Base-by-base conservation (phyloP, 176 grass and related monocot species). In the Ensete glaucum region DNA sequence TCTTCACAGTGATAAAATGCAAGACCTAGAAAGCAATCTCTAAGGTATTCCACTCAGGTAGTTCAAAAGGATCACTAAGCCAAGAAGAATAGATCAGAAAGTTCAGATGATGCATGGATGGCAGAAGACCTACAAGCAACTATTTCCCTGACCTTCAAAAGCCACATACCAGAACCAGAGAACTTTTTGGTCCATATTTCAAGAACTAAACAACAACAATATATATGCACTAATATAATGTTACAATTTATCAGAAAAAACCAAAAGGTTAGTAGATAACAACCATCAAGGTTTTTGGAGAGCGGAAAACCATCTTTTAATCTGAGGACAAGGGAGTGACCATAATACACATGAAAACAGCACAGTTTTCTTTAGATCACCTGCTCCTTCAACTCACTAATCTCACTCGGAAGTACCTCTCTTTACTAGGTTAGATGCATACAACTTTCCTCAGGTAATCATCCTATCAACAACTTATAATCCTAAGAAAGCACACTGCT, bases 401-500 rank as follows among this genome's bases (percentile, higher is more conserved):
- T 22, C 56, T 60, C 26, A 19, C 15, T 58, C 0, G 16, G 55
- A 58, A 58, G 16, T 58, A 58, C 55, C 55, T n/a, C 55, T 58
- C 57, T 6, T 43, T 43, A 43, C 34, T 6, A 6, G 34, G 34
- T 43, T 43, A 43, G 34, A 43, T 43, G 34, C 34, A 43, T 43
- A 4, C 34, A 43, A 43, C 34, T 60, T 21, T 60, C 16, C 16
- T 17, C 57, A 17, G 16, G 57, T n/a, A 60, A 56, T 50, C 54
- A 62, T 62, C 74, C 58, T 76, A 62, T 11, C 3, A 55, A 14
- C 56, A 60, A 75, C 75, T 79, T 57, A 82, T 70, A 67, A 12
- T 11, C 85, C 74, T 74, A 81, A 77, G 84, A 75, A 71, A 21
- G 22, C 51, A 49, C 80, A 77, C 71, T 82, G 75, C 76, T 60